Percentiles rank a stretch among this genome's conserved stretches.
Evolutionary conservation across 441 rosid genomes (phyloP).

Genomic region (Dalechampia spathulata): DNA sequence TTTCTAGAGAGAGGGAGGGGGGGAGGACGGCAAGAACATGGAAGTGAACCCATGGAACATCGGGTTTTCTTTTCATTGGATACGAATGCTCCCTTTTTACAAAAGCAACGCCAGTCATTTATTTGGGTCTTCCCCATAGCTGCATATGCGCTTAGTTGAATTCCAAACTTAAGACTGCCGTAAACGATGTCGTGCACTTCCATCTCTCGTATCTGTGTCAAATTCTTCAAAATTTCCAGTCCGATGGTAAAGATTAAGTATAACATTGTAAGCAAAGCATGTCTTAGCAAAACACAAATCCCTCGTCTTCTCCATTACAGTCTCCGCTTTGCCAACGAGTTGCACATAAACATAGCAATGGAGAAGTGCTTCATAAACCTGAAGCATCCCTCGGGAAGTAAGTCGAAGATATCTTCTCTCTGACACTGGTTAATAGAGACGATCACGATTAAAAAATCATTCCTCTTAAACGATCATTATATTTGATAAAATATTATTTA

Average conservation of each 20-base stretch:
- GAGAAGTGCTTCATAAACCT: constrained; percentile 35
- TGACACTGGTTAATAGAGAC: too few relatives aligned
- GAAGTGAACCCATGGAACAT: too few relatives aligned
- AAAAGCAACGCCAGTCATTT: too few relatives aligned
- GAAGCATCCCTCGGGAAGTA: constrained; percentile 18
- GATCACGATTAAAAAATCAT: too few relatives aligned
- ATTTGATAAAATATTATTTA: too few relatives aligned
- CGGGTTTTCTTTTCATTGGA: too few relatives aligned
- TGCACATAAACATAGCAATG: constrained; percentile 29
- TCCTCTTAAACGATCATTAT: constrained; percentile 31
- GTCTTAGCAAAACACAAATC: constrained; percentile 22
- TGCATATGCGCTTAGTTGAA: constrained; percentile 31
- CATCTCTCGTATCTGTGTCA: constrained; percentile 28
- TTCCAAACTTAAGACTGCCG: constrained; percentile 21
- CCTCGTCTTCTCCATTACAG: constrained; percentile 28
- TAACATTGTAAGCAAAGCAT: constrained; percentile 20
- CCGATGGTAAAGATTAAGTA: constrained; percentile 28
- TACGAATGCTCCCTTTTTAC: too few relatives aligned
- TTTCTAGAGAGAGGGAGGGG: too few relatives aligned
- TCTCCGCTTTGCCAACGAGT: constrained; percentile 36
- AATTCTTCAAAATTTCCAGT: constrained; percentile 24
- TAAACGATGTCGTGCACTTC: constrained; percentile 23
- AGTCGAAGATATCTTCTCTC: constrained; percentile 21
- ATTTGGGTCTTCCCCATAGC: constrained; percentile 28
- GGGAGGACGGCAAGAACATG: too few relatives aligned